Evolutionary conservation across 129 eudicot genomes (phyloP).

Genomic region (Glebionis coronaria): DNA sequence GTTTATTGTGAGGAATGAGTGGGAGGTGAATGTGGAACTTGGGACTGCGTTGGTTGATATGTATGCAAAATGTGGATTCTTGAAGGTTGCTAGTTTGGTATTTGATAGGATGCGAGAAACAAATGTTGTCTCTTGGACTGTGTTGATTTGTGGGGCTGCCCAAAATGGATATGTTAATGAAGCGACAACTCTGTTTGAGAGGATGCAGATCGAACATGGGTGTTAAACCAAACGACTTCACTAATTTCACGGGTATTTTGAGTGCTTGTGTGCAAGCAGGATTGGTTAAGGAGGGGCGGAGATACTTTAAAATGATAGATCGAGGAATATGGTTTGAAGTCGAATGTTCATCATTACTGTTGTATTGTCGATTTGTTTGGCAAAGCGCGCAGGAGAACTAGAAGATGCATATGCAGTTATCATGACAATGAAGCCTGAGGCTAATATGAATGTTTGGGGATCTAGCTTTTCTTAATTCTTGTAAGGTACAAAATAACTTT

Average conservation of each 20-base stretch:
- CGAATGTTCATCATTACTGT: slow-evolving; percentile 66
- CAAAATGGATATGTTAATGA: slow-evolving; percentile 47
- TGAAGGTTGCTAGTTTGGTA: slow-evolving; percentile 42
- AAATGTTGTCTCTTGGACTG: slow-evolving; percentile 59
- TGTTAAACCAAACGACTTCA: slow-evolving; percentile 53
- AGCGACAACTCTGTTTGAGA: slow-evolving; percentile 40
- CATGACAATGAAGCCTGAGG: slow-evolving; percentile 45
- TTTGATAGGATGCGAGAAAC: slow-evolving; percentile 41
- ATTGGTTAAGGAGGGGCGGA: slow-evolving; percentile 59
- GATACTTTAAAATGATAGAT: slow-evolving; percentile 43
- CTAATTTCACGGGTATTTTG: slow-evolving; percentile 67
- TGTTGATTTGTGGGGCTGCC: slow-evolving; percentile 64
- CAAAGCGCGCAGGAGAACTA: slow-evolving; percentile 52
- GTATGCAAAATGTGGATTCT: slow-evolving; percentile 64
- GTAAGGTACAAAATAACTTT: slow-evolving; percentile 58
- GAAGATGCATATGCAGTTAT: slow-evolving; percentile 62
- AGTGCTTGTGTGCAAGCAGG: slow-evolving; percentile 65
- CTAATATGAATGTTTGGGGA: slow-evolving; percentile 62
- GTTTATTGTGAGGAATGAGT: slow-evolving; percentile 38
- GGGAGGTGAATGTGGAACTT: slow-evolving; percentile 45
- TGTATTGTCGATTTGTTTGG: slow-evolving; percentile 77
- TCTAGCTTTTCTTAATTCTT: slow-evolving; percentile 57
- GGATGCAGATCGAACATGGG: slow-evolving; percentile 50
- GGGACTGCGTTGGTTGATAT: slow-evolving; percentile 57
- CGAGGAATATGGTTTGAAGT: slow-evolving; percentile 42